Conservation (phyloP, 2,329 filamentous ascomycete genomes). For the Helicocarpus griseus region DNA sequence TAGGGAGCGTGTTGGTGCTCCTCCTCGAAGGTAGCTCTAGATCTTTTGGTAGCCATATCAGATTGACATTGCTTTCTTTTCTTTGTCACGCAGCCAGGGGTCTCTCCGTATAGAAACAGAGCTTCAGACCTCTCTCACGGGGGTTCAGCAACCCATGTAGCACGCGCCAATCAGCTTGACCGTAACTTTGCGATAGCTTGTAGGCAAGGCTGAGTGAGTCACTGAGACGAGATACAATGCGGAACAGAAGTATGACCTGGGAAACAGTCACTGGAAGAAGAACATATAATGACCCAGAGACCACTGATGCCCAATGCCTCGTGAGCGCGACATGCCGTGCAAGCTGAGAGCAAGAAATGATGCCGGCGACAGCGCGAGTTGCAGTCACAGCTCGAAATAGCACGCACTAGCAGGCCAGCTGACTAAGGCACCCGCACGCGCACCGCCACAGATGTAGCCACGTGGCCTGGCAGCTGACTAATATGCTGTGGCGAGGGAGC, state of each 20-base stretch:
- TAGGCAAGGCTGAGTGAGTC: no score
- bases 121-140: background rate
- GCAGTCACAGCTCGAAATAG: no score
- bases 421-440: background rate
- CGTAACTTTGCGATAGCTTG: background rate
- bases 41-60: conserved; percentile 68
- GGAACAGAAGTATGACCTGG: background rate
- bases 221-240: background rate
- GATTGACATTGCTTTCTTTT: background rate
- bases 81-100: background rate
- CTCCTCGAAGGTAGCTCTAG: conserved; percentile 66
- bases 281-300: background rate
- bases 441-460: background rate
- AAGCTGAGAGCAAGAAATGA: background rate
- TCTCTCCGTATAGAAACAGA: background rate
- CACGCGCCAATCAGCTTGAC: background rate
- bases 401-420: background rate
- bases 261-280: background rate
- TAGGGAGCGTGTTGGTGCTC: conserved; percentile 60
- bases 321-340: background rate
- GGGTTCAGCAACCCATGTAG: background rate
- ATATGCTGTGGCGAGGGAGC: background rate
- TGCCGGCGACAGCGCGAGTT: background rate
- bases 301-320: background rate
- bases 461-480: background rate